Base-by-base conservation (phyloP, 257 asterid genomes). In the Ligustrum vulgare region DNA sequence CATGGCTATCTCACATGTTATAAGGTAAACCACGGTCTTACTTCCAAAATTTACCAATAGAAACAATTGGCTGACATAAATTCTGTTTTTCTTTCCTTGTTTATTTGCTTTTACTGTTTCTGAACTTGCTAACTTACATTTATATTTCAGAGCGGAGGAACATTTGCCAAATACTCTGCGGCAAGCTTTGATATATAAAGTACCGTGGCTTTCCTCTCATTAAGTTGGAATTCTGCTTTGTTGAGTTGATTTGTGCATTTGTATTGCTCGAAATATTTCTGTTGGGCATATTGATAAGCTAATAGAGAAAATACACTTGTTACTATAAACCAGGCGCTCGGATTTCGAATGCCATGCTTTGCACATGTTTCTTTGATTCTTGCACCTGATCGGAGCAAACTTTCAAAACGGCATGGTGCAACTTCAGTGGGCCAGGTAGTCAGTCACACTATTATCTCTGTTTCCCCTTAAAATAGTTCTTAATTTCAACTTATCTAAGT, bases 341-440 rank as follows among this genome's bases (percentile, higher is more conserved):
- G 90, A 33, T 86, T 92, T 77, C 83, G 90, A 51, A 89, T 92
- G 97, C 98, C 98, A 76, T 78, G 45, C 78, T 94, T 94, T 89
- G 97, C 98, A 39, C 98, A 94, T 35, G 98, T 92, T 86, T 91
- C 97, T 69, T 84, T 94, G 79, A 94, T 94, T 83, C 96, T 94
- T 78, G 96, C 98, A 78, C 93, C 98, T 66, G 98, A 94, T 83
- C 88, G 84, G 82, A 94, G 98, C 90, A 94, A 94, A 84, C 97
- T 94, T 72, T 94, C 98, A 32, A 94, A 94, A 83, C 87, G 98
- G 79, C 98, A 94, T 77, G 98, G 98, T 75, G 98, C 98, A 68
- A 94, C 98, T 78, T 94, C 98, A 58, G 98, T 94, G 37, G 98
- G 98, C 54, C 98, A 94, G 98, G 98, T 94, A 79, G 78, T 75